Evolutionary conservation across 108 stramenopile genomes (phyloP).

Genomic region (Fistulifera pelliculosa): DNA sequence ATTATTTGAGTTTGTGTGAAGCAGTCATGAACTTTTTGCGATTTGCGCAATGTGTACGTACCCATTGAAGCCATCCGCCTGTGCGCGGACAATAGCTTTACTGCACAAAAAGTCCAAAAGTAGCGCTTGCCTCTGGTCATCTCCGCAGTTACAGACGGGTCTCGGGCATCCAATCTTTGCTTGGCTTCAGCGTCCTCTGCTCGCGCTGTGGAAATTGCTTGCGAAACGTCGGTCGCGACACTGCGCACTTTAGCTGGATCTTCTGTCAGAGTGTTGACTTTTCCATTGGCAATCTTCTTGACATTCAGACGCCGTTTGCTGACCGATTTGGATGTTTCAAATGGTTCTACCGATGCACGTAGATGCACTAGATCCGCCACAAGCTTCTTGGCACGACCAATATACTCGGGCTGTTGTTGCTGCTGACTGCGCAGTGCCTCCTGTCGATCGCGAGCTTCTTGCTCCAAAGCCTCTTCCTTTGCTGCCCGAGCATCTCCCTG

Average conservation of each 20-base stretch:
- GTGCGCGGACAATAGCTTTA: slow-evolving; percentile 65
- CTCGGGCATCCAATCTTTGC: slow-evolving; percentile 15
- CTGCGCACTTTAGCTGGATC: slow-evolving; percentile 48
- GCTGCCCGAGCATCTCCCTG: slow-evolving; percentile 11
- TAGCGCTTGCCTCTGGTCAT: slow-evolving; percentile 66
- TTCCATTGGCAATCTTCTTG: slow-evolving; percentile 76
- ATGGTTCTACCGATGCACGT: slow-evolving; percentile 40
- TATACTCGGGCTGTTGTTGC: slow-evolving; percentile 25
- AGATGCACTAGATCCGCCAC: slow-evolving; percentile 39
- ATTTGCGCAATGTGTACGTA: neutral
- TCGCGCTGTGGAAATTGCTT: slow-evolving; percentile 34
- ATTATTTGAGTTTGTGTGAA: neutral
- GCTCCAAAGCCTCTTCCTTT: slow-evolving; percentile 8
- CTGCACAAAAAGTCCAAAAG: slow-evolving; percentile 66
- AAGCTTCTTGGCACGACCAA: slow-evolving; percentile 42
- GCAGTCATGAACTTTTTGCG: neutral
- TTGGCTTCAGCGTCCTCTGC: slow-evolving; percentile 43
- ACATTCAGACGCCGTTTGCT: slow-evolving; percentile 54
- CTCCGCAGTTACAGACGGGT: slow-evolving; percentile 25
- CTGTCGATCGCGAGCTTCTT: slow-evolving; percentile 4
- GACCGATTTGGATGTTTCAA: slow-evolving; percentile 49
- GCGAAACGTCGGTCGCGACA: slow-evolving; percentile 46
- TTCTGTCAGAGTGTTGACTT: slow-evolving; percentile 72
- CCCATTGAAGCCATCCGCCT: slow-evolving; percentile 84
- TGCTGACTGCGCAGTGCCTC: slow-evolving; percentile 10